Evolutionary conservation across 2,329 filamentous ascomycete genomes (phyloP).

Genomic region (Oidium heveae): DNA sequence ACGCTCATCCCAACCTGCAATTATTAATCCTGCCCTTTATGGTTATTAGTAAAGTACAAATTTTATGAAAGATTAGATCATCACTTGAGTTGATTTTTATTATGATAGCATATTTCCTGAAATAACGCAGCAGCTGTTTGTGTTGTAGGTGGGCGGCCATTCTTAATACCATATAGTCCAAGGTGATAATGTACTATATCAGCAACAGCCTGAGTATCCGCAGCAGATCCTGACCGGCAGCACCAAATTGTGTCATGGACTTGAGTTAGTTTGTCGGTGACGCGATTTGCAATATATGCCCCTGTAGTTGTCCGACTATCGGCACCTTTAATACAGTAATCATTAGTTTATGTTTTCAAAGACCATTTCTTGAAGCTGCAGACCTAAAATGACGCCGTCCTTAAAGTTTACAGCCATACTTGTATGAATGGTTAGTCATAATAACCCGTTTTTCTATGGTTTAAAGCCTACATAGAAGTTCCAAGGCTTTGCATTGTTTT

Average conservation of each 20-base stretch:
- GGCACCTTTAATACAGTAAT: slow-evolving; percentile 31
- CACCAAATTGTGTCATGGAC: slow-evolving; percentile 99
- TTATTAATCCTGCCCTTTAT: slow-evolving; percentile 74
- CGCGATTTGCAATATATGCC: slow-evolving; percentile 94
- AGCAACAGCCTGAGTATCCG: slow-evolving; percentile 91
- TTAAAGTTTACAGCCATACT: slow-evolving; percentile 99
- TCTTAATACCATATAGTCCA: slow-evolving; percentile 71
- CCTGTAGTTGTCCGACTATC: slow-evolving; percentile 95
- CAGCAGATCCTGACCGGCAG: slow-evolving; percentile 89
- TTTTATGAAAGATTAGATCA: neutral
- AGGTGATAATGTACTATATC: slow-evolving; percentile 97
- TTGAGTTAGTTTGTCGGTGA: slow-evolving; percentile 96
- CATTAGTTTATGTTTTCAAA: slow-evolving; percentile 3
- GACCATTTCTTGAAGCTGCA: slow-evolving; percentile 7
- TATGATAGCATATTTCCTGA: slow-evolving; percentile 92
- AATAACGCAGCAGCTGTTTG: slow-evolving; percentile 90
- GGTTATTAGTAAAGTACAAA: slow-evolving; percentile 6
- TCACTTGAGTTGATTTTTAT: slow-evolving; percentile 81
- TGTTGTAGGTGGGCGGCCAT: slow-evolving; percentile 75
- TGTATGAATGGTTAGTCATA: slow-evolving; percentile 7
- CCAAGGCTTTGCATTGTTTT: slow-evolving; percentile 38
- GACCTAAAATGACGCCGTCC: slow-evolving; percentile 82
- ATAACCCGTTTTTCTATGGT: too few species aligned
- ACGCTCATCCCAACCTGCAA: slow-evolving; percentile 89
- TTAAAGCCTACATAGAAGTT: slow-evolving; percentile 22